Conservation (phyloP, 768 basidiomycete species). For the Mrakia hoshinonis region DNA sequence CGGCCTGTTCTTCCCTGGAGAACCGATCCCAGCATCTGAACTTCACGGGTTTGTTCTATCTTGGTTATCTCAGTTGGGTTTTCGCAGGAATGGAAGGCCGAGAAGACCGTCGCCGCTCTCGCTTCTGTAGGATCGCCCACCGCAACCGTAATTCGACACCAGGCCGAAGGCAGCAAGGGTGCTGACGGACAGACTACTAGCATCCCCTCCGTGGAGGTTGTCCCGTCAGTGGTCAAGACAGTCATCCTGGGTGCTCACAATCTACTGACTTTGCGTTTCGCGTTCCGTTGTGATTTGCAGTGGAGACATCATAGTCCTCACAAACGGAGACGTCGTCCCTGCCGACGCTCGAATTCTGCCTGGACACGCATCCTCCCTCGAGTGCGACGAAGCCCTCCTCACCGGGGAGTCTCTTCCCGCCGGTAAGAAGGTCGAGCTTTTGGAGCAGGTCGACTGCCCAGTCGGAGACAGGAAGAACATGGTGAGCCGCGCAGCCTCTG, state of each 20-base stretch:
- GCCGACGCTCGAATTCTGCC: constrained; percentile 46
- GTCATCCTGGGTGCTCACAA: no score
- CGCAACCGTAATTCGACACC: constrained; percentile 39
- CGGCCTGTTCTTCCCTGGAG: no score
- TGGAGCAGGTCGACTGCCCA: constrained; percentile 38
- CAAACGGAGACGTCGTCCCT: constrained; percentile 44
- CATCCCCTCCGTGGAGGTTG: constrained; percentile 37
- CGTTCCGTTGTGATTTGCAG: no score
- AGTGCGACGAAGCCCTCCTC: constrained; percentile 49
- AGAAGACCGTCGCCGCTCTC: constrained; percentile 44
- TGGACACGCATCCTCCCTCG: constrained; percentile 45
- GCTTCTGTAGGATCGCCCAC: constrained; percentile 42
- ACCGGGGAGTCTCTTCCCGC: constrained; percentile 53
- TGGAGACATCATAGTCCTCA: constrained; percentile 46
- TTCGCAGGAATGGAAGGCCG: constrained; percentile 41
- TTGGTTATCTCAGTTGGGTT: constrained; percentile 39
- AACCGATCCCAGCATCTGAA: no score
- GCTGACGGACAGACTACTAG: constrained; percentile 30
- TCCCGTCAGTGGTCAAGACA: constrained; percentile 36
- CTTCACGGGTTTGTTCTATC: no score
- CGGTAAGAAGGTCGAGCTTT: constrained; percentile 42
- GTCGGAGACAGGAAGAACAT: constrained; percentile 47
- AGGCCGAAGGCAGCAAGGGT: constrained; percentile 20
- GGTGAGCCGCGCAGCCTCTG: no score
- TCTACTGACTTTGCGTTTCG: no score